A percentile compares a stretch with the other conserved stretches of the same genome.
Evolutionary conservation across 2,329 filamentous ascomycete genomes (phyloP).

Genomic region (Fusarium sp.): DNA sequence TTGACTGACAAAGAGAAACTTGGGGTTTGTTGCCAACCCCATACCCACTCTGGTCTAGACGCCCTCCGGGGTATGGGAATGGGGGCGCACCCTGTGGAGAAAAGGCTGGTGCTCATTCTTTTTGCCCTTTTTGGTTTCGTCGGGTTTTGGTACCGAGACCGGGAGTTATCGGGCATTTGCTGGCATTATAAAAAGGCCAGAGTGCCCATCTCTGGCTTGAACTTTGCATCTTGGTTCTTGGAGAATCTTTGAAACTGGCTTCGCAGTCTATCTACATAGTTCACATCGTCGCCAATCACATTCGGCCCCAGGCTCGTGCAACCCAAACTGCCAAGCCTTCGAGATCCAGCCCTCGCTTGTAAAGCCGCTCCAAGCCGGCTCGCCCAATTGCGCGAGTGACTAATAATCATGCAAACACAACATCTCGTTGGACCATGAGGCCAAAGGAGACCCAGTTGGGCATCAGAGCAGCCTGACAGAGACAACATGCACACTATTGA

Average conservation of each 20-base stretch:
- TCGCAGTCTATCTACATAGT: background rate
- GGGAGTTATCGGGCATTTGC: background rate
- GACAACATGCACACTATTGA: background rate
- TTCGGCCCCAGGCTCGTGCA: background rate
- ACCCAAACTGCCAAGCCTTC: background rate
- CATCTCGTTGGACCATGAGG: background rate
- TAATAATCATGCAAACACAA: background rate
- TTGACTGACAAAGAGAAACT: background rate
- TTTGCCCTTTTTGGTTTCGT: slow-evolving; percentile 6
- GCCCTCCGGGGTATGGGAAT: background rate
- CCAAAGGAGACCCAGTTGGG: background rate
- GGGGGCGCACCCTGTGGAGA: background rate
- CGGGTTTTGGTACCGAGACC: background rate
- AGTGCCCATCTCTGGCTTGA: background rate
- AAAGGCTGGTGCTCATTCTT: background rate
- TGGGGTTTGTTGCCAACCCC: background rate
- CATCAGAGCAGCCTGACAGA: background rate
- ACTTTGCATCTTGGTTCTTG: background rate
- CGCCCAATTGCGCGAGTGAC: background rate
- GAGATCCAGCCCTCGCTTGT: background rate
- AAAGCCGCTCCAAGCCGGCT: background rate
- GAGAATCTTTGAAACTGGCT: background rate
- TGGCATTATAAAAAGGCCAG: background rate
- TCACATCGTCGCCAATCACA: background rate
- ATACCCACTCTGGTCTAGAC: slow-evolving; percentile 3